Base-by-base conservation (phyloP, 108 stramenopile genomes). In the Skeletonema tropicum region DNA sequence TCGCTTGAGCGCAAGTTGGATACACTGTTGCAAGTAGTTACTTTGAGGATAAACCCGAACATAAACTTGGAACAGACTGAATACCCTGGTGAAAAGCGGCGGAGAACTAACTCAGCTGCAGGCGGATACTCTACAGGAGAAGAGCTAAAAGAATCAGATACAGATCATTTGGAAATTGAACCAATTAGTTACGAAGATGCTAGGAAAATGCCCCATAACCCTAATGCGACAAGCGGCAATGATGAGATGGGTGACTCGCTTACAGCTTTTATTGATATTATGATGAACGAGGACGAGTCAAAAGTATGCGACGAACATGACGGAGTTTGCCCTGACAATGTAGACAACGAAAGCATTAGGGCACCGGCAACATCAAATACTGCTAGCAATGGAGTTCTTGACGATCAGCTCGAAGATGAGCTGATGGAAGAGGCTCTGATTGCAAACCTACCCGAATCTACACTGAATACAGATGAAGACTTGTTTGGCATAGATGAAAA, bases 401-500 rank as follows among this genome's bases (percentile, higher is more conserved):
- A 49, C n/a, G 2, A 55, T 55, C 21, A 55, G 9, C 39, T 41
- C 25, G 71, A 71, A 26, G 71, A 71, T 49, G 71, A 71, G 35
- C 71, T 71, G 26, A 71, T 71, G 71, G 60, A 36, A 62, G 71
- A 71, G 45, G 71, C 71, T 46, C 60, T 71, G 60, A 59, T 46
- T 33, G 71, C 71, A 19, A 71, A 61, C 8, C 71, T 71, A 3
- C 71, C 71, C 1, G 41, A 42, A 23, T 41, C 57, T 32, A 60
- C 29, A 6, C 8, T 71, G 6, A 55, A 55, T 23, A 55, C 52
- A 3, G 59, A 42, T 30, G 71, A 45, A 26, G 71, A 71, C 45
- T 71, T 60, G 29, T 71, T 71, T 30, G 19, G 52, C 23, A n/a
- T 23, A 10, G 71, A 71, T 13, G 71, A 71, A 26, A 61, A 38